Percentiles rank a stretch among this genome's conserved stretches.
Conservation (phyloP, 1,284 basidiomycete genomes). For the Agroathelia rolfsii region DNA sequence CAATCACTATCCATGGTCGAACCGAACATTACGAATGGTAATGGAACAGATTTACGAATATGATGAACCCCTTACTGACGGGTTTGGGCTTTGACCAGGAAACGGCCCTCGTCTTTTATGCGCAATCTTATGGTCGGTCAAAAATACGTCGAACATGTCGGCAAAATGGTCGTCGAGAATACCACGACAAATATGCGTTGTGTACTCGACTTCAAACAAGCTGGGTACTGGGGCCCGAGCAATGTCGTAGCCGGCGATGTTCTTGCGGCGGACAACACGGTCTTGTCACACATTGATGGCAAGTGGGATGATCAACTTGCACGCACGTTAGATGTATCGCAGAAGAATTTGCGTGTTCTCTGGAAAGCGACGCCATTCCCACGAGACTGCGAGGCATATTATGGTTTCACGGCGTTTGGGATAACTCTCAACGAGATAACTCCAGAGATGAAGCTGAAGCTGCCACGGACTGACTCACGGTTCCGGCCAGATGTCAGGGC, state of each 20-base stretch:
- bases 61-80: conserved; percentile 1
- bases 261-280: conserved; percentile 41
- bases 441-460: conserved; percentile 50
- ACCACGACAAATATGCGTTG: conserved; percentile 44
- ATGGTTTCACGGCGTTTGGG: conserved; percentile 76
- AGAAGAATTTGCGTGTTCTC: conserved; percentile 64
- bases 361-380: conserved; percentile 71
- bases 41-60: conserved; percentile 13
- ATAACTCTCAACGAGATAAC: conserved; percentile 80
- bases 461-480: conserved; percentile 83
- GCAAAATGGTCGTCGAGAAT: conserved; percentile 68
- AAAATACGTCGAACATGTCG: conserved; percentile 79
- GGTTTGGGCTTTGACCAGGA: conserved; percentile 35
- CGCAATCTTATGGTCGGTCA: conserved; percentile 84
- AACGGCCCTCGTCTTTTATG: conserved; percentile 80
- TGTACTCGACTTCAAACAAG: conserved; percentile 75
- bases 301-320: conserved; percentile 78
- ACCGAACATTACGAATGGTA: conserved; percentile 62
- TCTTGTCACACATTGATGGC: conserved; percentile 57
- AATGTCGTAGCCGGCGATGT: conserved; percentile 66
- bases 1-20: conserved; percentile 58
- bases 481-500: conserved; percentile 80
- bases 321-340: conserved; percentile 54
- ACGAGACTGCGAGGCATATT: conserved; percentile 64
- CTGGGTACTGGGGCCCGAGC: conserved; percentile 70